A percentile compares a stretch with the other conserved stretches of the same genome.
Evolutionary conservation across 805 yeast genomes (phyloP).

Genomic region (Yamadazyma tumulicola): DNA sequence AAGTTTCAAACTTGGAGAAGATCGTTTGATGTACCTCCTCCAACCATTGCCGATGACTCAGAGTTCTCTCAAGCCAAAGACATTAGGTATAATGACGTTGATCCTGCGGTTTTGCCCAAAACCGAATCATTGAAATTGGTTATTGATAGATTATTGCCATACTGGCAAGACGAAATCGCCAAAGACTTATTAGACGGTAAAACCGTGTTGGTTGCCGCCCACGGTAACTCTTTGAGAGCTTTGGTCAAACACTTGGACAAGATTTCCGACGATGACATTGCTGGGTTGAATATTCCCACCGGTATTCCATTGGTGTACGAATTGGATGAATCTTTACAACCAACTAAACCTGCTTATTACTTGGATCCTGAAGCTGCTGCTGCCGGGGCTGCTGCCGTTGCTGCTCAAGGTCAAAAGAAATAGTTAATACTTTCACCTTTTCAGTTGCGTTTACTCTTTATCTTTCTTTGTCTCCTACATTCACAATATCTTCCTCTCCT

Average conservation of each 20-base stretch:
- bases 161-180: conserved; percentile 92
- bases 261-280: conserved; percentile 88
- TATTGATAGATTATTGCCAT: conserved; percentile 93
- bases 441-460: not conserved
- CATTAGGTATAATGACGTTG: conserved; percentile 78
- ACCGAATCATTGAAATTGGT: conserved; percentile 94
- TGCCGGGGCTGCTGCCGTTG: conserved; percentile 99
- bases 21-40: conserved; percentile 95
- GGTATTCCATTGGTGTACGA: conserved; percentile 98
- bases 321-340: conserved; percentile 81
- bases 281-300: conserved; percentile 95
- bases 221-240: conserved; percentile 98
- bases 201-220: conserved; percentile 92
- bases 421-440: conserved; percentile 11
- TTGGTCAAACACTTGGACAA: conserved; percentile 92
- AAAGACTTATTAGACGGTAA: conserved; percentile 79
- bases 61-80: conserved; percentile 85
- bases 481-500: too few relatives aligned
- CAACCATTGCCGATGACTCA: conserved; percentile 72
- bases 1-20: conserved; percentile 97
- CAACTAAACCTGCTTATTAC: conserved; percentile 91
- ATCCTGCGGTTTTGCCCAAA: conserved; percentile 83
- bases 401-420: conserved; percentile 77
- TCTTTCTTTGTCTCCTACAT: too few relatives aligned
- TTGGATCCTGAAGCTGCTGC: conserved; percentile 99